Conservation (phyloP, 345 rosid genomes). For the Mangifera indica region DNA sequence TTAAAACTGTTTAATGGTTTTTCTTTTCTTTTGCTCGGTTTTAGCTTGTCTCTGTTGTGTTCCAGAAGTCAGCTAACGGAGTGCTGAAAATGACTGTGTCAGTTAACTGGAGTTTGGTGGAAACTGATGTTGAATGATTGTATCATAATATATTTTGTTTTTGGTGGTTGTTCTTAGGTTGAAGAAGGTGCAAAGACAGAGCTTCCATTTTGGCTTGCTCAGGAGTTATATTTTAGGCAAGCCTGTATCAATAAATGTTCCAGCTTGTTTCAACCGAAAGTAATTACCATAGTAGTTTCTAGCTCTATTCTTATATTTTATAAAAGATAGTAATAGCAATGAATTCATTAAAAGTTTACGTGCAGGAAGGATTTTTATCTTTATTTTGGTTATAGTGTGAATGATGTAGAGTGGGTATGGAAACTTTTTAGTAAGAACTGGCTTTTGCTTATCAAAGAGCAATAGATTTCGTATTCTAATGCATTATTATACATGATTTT, state of each 20-base stretch:
- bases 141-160: not conserved
- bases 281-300: no score
- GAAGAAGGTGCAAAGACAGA: slow-evolving; percentile 76
- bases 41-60: slow-evolving; percentile 61
- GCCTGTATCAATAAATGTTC: slow-evolving; percentile 58
- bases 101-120: slow-evolving; percentile 22
- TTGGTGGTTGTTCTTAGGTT: slow-evolving; percentile 39
- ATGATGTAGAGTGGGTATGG: no score
- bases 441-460: not conserved
- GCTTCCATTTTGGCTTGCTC: slow-evolving; percentile 87
- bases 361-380: no score
- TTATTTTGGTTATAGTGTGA: no score
- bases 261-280: no score
- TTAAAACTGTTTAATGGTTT: not conserved
- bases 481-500: not conserved
- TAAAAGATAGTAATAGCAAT: no score
- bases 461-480: not conserved
- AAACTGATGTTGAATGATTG: not conserved
- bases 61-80: slow-evolving; percentile 59
- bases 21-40: not conserved
- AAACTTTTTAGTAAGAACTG: slow-evolving; percentile 18
- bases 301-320: no score
- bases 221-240: slow-evolving; percentile 75
- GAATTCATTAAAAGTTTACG: no score
- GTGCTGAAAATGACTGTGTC: slow-evolving; percentile 66